phyloP scores from a whole-genome alignment of 306 rosid genomes.

The Vigna trinervia region DNA sequence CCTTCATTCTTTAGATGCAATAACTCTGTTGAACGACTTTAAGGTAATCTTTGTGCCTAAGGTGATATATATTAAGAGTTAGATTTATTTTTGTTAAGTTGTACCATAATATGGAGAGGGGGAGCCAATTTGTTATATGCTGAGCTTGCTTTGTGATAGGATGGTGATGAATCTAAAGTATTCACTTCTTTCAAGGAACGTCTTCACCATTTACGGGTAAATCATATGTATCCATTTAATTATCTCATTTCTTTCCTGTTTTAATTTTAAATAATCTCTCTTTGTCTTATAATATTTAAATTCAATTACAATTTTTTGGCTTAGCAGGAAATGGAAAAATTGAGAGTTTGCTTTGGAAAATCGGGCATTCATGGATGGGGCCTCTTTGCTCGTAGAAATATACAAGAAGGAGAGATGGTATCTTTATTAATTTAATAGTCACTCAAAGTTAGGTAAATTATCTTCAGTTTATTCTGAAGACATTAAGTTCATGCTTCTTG shows the following conservation, averaged over 20 bases:
- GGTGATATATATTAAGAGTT: constrained; percentile 14
- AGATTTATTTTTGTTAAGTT: constrained; percentile 36
- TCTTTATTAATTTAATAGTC: constrained; percentile 32
- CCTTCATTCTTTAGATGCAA: constrained; percentile 70
- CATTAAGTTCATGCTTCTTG: constrained; percentile 38
- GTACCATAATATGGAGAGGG: constrained; percentile 21
- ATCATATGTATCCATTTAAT: constrained; percentile 38
- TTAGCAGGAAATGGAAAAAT: constrained; percentile 78
- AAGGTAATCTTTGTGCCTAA: constrained; percentile 58
- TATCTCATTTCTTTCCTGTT: neutral
- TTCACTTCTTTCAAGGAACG: constrained; percentile 90
- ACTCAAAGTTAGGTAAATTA: constrained; percentile 24
- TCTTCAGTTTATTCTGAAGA: constrained; percentile 24
- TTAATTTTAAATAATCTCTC: neutral
- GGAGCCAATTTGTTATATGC: constrained; percentile 33
- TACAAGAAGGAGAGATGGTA: constrained; percentile 99
- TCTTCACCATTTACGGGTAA: constrained; percentile 78
- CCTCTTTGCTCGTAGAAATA: constrained; percentile 86
- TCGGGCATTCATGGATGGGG: constrained; percentile 99
- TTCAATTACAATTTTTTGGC: constrained; percentile 26
- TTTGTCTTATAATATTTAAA: neutral
- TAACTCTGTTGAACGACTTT: constrained; percentile 59
- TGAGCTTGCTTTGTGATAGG: constrained; percentile 58
- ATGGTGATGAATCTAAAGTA: constrained; percentile 60
- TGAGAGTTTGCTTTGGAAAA: constrained; percentile 88